Conservation (phyloP, 345 rosid genomes). For the Draba incana region DNA sequence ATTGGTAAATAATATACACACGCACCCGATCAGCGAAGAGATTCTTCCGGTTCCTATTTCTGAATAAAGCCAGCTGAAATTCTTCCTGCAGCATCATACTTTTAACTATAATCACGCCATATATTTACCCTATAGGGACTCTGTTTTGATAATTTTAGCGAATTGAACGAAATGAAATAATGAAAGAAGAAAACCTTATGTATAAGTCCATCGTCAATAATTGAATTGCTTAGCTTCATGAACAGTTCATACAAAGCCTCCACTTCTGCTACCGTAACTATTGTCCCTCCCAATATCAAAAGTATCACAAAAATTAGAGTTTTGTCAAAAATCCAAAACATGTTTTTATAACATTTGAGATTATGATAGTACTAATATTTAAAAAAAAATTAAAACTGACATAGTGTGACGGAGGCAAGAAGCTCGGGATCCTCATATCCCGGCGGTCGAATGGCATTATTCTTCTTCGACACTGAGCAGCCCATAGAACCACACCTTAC, state of each 20-base stretch:
- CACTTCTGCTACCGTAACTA: conserved; percentile 82
- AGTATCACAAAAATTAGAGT: neutral
- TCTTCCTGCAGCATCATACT: conserved; percentile 62
- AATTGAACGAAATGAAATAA: neutral
- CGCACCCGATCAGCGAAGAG: conserved; percentile 91
- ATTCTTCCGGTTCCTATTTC: conserved; percentile 67
- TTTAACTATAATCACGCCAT: neutral
- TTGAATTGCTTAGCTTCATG: conserved; percentile 87
- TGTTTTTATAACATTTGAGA: neutral
- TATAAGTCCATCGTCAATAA: conserved; percentile 79
- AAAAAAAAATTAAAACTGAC: neutral
- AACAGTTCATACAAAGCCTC: conserved; percentile 78
- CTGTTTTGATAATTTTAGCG: neutral
- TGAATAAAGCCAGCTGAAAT: conserved; percentile 87
- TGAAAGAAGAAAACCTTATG: conserved; percentile 65
- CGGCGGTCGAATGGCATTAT: conserved; percentile 32
- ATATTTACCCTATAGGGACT: neutral
- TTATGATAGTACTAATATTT: neutral
- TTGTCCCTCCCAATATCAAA: conserved; percentile 21
- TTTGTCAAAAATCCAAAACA: conserved; percentile 4
- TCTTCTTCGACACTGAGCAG: conserved; percentile 37
- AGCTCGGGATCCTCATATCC: conserved; percentile 42
- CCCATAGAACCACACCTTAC: conserved; percentile 31
- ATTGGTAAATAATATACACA: neutral
- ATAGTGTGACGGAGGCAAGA: conserved; percentile 39